Evolutionary conservation across 2,329 filamentous ascomycete species (phyloP), one percentile per base, ranked within the genome.

Genomic region (Trichoderma hamatum): DNA sequence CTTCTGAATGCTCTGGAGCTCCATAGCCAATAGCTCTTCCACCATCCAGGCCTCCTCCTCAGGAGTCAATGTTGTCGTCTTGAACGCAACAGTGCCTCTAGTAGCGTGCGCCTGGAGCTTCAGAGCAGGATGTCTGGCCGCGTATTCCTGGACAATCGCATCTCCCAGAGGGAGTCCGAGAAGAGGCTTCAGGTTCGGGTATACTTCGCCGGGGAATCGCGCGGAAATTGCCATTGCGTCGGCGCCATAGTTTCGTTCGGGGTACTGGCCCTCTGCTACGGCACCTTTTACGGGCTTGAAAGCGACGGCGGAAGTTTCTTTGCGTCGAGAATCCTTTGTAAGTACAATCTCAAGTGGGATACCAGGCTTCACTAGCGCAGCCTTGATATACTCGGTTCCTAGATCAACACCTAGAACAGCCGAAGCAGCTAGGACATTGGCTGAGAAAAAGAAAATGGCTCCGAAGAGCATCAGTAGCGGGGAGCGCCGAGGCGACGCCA

Each of bases 271-370:
- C 73, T 84, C 84, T 75, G 87, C 86, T 70, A 88, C 84, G 67
- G 59, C 87, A 75, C 86, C 83, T 74, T 87, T 87, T n/a, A 88
- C 85, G 46, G 94, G 93, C 82, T 99, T 98, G 84, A 99, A 98
- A 54, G 93, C 92, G 74, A 99, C 89, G 52, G 94, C 94, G 2
- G 94, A 93, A 28, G 88, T 88, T 80, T 99, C 96, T 84, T 99
- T 99, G 77, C 96, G 91, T 80, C 97, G 92, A 34, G 96, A 97
- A 82, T 99, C 96, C 80, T 98, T 99, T 34, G 94, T 97, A 68
- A 97, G 87, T 79, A 99, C 95, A 73, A 99, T 98, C 74, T 99
- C 96, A 78, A 99, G 92, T 13, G 96, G 96, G 64, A 97, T 95
- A 71, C 96, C 96, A 2, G 96, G 96, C 83, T 98, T 98, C 71